Base-by-base conservation (phyloP, 2,329 filamentous ascomycete species). In the Fusarium ambrosium region DNA sequence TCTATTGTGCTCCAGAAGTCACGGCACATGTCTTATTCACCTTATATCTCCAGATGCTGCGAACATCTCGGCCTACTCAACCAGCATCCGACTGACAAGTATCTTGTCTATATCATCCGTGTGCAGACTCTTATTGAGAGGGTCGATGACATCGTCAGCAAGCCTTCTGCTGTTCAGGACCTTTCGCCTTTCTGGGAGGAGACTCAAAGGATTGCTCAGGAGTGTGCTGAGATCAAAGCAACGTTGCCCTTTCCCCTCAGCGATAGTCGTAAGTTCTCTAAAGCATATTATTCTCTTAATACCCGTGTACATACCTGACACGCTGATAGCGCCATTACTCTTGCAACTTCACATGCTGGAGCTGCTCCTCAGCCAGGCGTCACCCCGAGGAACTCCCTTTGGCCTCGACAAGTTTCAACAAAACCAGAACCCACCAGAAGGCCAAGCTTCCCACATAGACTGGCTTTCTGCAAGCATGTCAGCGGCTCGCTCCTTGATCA, bases 1-100 rank as follows among this genome's bases (percentile, higher is more conserved):
- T 80, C 79, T 0, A 73, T 82, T 1, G 64, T 82, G 13, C 73
- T 82, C 2, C 80, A 82, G 22, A 82, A 82, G 16, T 70, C 75
- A 1, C 79, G 78, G 0, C 72, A 75, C 14, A 71, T 81, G n/a
- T 69, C 72, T 1, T 70, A 76, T 11, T 78, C 68, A 0, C 65
- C 72, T 1, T 80, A 81, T 4, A 74, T 81, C 9, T 39, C 66
- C 2, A 77, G 73, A 4, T 79, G 75, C 10, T 80, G 79, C 27
- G 68, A 80, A 6, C 56, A 70, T 6, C 72, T 82, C 4, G 73
- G 69, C 0, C 60, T 65, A 0, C 53, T 71, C 1, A 64, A 63
- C 2, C 64, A 78, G 16, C 39, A 69, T 9, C 63, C 76, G 0
- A 77, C 73, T 1, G 80, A 82, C 16, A 80, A 75, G 51, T 77